Base-by-base conservation (phyloP, 2,329 filamentous ascomycete species). In the Fusarium albidum region DNA sequence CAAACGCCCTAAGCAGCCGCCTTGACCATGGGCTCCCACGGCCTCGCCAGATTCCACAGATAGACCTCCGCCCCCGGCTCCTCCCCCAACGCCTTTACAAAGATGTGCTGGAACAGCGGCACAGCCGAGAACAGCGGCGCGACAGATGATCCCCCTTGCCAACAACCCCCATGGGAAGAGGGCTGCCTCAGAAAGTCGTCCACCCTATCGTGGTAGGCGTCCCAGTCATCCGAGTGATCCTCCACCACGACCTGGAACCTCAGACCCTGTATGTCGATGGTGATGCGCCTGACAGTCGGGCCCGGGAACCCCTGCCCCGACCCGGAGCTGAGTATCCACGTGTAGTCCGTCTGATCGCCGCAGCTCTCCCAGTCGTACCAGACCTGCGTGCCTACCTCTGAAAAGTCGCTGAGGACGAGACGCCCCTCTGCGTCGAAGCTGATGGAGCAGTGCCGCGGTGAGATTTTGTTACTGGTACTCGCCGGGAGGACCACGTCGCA, bases 11-110 rank as follows among this genome's bases (percentile, higher is more conserved):
- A 74, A n/a, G 69, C 72, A 11, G 65, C 67, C 9, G 73, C 74
- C 57, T 70, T 73, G n/a, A 77, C 69, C 70, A 77, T 75, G 9
- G 75, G 75, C 57, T 77, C 75, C 75, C 75, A 77, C 29, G 75
- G 75, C 27, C 66, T 64, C 13, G 71, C 67, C 59, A 73, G 53
- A 52, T 77, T 75, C 75, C 75, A 77, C 32, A 77, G 66, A 49
- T 77, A 77, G 17, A 76, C 67, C 39, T 75, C 71, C 9, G 70
- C 72, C 3, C 60, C 46, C 6, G 65, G 66, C 37, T 74, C 70
- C 45, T 68, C 69, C 9, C 66, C 66, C 14, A 70, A 33, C 15
- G 69, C 66, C 59, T 73, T 75, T 29, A 76, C 72, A 38, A 75
- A 69, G 17, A 75, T 69, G 46, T 72, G 72, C 25, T 71, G 65